Evolutionary conservation across 169 alveolate species (phyloP).

Genomic region (Eimeria sp.): DNA sequence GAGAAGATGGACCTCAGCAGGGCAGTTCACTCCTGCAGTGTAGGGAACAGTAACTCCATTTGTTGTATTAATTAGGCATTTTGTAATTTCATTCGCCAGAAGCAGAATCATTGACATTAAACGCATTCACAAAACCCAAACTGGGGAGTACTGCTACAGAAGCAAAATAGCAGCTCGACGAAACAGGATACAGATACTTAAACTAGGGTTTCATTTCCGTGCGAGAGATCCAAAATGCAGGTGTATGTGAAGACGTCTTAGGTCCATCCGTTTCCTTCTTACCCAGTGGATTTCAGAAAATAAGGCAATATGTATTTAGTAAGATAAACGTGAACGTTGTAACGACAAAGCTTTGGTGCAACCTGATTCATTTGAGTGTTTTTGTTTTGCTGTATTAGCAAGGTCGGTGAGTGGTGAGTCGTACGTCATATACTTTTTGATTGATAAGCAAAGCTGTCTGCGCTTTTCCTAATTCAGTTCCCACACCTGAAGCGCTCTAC

Average conservation of each 20-base stretch:
- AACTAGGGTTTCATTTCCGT: background rate
- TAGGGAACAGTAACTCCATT: background rate
- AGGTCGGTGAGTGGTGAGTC: background rate
- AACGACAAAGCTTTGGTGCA: background rate
- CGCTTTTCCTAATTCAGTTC: background rate
- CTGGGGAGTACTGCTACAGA: background rate
- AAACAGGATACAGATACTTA: background rate
- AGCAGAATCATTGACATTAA: background rate
- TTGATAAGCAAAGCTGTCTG: background rate
- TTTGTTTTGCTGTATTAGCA: background rate
- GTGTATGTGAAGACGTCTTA: background rate
- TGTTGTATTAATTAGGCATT: background rate
- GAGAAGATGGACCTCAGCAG: conserved; percentile 63
- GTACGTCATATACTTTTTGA: background rate
- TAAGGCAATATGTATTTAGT: background rate
- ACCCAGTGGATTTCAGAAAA: background rate
- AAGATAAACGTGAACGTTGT: background rate
- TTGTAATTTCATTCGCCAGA: background rate
- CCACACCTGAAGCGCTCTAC: too few relatives aligned
- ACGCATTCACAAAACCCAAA: background rate
- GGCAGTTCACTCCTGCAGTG: background rate
- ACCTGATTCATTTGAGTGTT: background rate
- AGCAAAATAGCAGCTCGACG: background rate
- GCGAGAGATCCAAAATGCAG: background rate
- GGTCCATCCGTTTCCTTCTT: background rate